Percentiles rank a stretch among this genome's conserved stretches.
Conservation (phyloP, 1,284 basidiomycete species). For the Tilletia walkeri region DNA sequence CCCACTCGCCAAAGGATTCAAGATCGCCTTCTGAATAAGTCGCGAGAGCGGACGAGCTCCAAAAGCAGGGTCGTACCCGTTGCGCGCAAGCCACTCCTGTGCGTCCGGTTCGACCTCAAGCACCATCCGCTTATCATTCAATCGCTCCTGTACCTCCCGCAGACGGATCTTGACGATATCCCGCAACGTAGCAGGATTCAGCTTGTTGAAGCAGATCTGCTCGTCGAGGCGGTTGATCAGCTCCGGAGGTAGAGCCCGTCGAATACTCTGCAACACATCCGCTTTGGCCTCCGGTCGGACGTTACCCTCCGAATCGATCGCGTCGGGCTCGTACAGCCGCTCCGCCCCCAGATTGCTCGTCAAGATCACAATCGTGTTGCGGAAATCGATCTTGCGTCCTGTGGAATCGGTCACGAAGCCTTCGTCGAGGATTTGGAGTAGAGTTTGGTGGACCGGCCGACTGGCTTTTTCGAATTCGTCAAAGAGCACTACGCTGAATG, state of each 20-base stretch:
- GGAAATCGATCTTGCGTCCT: slow-evolving; percentile 65
- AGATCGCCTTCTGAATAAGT: slow-evolving; percentile 45
- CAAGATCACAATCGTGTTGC: slow-evolving; percentile 87
- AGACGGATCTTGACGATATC: slow-evolving; percentile 71
- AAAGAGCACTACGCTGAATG: slow-evolving; percentile 52
- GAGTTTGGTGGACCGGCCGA: slow-evolving; percentile 64
- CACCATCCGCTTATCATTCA: slow-evolving; percentile 62
- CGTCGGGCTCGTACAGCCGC: slow-evolving; percentile 70
- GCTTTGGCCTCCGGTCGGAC: slow-evolving; percentile 67
- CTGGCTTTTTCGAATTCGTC: slow-evolving; percentile 42
- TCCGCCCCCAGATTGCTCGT: slow-evolving; percentile 83
- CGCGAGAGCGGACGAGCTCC: slow-evolving; percentile 68
- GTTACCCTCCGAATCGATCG: slow-evolving; percentile 66
- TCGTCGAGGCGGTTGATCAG: slow-evolving; percentile 84
- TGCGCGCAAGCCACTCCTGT: slow-evolving; percentile 70
- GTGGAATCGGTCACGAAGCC: slow-evolving; percentile 74
- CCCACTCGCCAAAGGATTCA: slow-evolving; percentile 42
- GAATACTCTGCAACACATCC: slow-evolving; percentile 73
- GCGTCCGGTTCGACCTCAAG: slow-evolving; percentile 71
- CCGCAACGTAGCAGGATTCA: slow-evolving; percentile 77
- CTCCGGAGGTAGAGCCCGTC: slow-evolving; percentile 68
- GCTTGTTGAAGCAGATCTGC: slow-evolving; percentile 60
- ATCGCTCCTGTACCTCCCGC: slow-evolving; percentile 26
- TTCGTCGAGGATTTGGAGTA: slow-evolving; percentile 89
- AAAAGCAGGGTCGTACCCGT: slow-evolving; percentile 82